phyloP scores from a whole-genome alignment of 129 eudicot genomes.

The Pulicaria dysenterica region DNA sequence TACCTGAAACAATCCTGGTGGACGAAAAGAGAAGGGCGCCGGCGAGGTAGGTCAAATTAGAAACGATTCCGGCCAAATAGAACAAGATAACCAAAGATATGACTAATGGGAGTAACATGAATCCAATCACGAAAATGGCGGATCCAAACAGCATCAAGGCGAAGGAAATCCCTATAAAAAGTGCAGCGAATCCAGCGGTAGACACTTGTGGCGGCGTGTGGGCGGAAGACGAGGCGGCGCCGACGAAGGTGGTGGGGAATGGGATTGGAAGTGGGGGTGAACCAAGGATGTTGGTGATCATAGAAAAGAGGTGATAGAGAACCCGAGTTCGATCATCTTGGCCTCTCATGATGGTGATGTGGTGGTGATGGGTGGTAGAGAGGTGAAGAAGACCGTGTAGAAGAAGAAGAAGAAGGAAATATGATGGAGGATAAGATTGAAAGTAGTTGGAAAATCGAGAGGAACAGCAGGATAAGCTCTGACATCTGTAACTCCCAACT shows the following conservation, averaged over 20 bases:
- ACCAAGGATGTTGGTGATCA: conserved; percentile 60
- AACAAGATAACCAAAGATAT: conserved; percentile 52
- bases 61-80: conserved; percentile 52
- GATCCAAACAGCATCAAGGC: conserved; percentile 74
- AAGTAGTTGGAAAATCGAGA: conserved; percentile 37
- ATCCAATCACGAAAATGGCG: conserved; percentile 61
- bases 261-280: conserved; percentile 54
- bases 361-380: no score
- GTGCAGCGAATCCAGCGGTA: conserved; percentile 57
- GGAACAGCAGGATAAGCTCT: conserved; percentile 33
- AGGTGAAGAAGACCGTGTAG: background rate
- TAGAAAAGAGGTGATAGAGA: conserved; percentile 48
- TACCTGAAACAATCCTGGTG: conserved; percentile 31
- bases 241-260: conserved; percentile 33
- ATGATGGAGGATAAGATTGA: conserved; percentile 26
- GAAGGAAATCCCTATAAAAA: conserved; percentile 60
- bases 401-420: background rate
- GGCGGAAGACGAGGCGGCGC: conserved; percentile 36
- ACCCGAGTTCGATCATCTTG: conserved; percentile 46
- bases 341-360: conserved; percentile 28
- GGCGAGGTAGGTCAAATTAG: conserved; percentile 45
- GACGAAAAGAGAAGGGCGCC: conserved; percentile 44
- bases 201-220: conserved; percentile 33
- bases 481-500: conserved; percentile 20
- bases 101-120: conserved; percentile 67